Base-by-base conservation (phyloP, 176 grass and related monocot genomes). In the Oryza punctata region DNA sequence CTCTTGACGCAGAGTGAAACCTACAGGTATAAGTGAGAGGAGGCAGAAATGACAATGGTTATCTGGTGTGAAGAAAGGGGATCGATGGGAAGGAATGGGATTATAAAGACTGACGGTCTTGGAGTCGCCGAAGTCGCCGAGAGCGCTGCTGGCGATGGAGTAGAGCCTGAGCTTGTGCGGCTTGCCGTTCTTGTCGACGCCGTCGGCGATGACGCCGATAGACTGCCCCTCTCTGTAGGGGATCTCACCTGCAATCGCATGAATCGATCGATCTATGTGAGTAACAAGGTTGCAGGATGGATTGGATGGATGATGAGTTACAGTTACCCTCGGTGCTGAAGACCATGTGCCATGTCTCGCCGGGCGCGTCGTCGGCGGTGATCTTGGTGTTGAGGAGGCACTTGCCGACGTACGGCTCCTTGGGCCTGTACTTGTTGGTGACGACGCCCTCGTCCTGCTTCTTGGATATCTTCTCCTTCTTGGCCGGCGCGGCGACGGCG, bases 341-440 rank as follows among this genome's bases (percentile, higher is more conserved):
- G 70, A 98, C 82, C 93, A 98, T 98, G 93, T 98, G 96, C 91
- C 96, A 95, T 2, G 96, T 98, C 91, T 98, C 93, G 12, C 96
- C 96, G 0, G 96, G 96, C 3, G 96, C 96, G 52, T 98, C 96
- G 54, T 91, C 96, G 10, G 79, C 93, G 18, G 96, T 98, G 92
- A 98, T 98, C 86, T 92, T 95, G 84, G 93, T 93, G 89, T 98
- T 98, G 79, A 98, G 96, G 65, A 98, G 96, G 91, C 91, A 91
- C 45, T 78, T 91, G 40, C 92, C 93, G 30, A 73, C 30, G 82
- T 95, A 98, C 0, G 96, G 93, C 3, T 98, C 93, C 81, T 95
- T 98, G 65, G 93, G 96, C 82, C 54, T 91, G 87, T 78, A 98
- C 67, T 74, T 88, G 91, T 95, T 95, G 37, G 86, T 86, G 4